Base-by-base conservation (phyloP, 495 filamentous ascomycete species). In the Parathielavia hyrcaniae region DNA sequence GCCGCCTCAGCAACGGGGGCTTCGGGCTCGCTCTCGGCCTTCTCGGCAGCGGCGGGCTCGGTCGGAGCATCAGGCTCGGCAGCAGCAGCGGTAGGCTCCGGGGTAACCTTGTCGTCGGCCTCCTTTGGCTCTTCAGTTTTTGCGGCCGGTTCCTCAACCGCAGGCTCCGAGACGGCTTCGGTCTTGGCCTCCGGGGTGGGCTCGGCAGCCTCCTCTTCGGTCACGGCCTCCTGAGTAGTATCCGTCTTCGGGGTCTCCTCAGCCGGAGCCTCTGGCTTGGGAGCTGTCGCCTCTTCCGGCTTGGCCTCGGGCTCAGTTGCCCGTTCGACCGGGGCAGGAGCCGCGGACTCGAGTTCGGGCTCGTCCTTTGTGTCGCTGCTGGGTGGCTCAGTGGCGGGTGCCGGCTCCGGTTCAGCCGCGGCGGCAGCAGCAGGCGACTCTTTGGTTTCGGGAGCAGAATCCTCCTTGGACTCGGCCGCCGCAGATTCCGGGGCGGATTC, bases 41-140 rank as follows among this genome's bases (percentile, higher is more conserved):
- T 62, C 22, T 63, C 61, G 17, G 58, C 58, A 32, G 62, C 34
- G 23, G 60, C 63, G 19, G 53, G 53, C 11, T 58, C 51, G 30
- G 38, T 20, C 49, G 53, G 60, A 50, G 16, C 41, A 13, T 57
- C 48, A 36, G 38, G 13, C 43, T 54, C 60, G n/a, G n/a, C n/a
- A 44, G 48, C 44, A 46, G 40, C 44, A 32, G 23, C 60, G 13
- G 59, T 30, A 30, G 26, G 3, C 53, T 53, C 47, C 20, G 62
- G 55, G 48, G 46, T 46, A 26, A 52, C 5, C 23, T 35, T 49
- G 12, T 50, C 35, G 23, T 32, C 50, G 10, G n/a, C 1, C 26
- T 30, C 44, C 22, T 26, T 46, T 10, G 55, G 2, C 16, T 64
- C 59, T 35, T 67, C 59, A 9, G 34, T 14, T 32, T 20, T 41